Evolutionary conservation across 176 grass and related monocot species (phyloP).

Genomic region (Triticum aestivum): DNA sequence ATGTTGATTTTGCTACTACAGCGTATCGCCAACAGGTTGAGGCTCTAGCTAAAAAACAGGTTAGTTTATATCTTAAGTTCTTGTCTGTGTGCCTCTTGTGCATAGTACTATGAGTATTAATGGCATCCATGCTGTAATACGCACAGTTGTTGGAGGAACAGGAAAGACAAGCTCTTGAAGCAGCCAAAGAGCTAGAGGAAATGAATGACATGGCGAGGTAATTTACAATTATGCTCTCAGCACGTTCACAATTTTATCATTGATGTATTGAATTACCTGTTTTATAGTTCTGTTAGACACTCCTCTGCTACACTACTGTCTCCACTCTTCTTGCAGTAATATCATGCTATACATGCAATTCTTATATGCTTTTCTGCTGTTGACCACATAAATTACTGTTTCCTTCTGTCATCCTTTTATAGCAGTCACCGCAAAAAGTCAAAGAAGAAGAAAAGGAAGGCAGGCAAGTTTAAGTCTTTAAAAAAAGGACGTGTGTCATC

Average conservation of each 20-base stretch:
- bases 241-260: background rate
- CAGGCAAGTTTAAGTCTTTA: constrained; percentile 82
- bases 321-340: background rate
- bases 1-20: constrained; percentile 94
- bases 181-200: constrained; percentile 63
- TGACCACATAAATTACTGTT: background rate
- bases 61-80: constrained; percentile 38
- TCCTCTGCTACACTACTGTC: background rate
- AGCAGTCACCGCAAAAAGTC: constrained; percentile 58
- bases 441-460: constrained; percentile 81
- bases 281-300: background rate
- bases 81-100: background rate
- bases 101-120: background rate
- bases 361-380: background rate
- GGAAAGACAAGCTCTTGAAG: constrained; percentile 74
- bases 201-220: constrained; percentile 65
- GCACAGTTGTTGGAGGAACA: constrained; percentile 91
- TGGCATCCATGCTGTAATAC: constrained; percentile 27
- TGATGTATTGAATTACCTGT: constrained; percentile 13
- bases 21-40: constrained; percentile 96
- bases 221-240: background rate
- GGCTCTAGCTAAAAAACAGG: constrained; percentile 88
- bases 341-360: background rate
- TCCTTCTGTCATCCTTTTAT: constrained; percentile 16
- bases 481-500: constrained; percentile 73